Evolutionary conservation across 106 monocot species (phyloP), one percentile per base, ranked within the genome.

Genomic region (Dendrobium officinale): DNA sequence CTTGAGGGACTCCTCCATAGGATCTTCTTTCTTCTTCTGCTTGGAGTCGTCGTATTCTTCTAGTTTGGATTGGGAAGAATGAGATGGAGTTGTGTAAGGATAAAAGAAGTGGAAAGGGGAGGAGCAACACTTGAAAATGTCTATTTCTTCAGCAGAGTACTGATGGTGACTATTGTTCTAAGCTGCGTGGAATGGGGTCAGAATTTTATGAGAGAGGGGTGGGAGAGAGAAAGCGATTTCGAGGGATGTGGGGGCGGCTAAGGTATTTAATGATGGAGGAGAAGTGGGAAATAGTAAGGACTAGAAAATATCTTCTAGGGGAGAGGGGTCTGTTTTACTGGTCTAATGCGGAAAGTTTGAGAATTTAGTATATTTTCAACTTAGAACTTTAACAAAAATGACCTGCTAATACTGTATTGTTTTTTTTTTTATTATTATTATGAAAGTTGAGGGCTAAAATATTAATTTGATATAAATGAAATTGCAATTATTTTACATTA

Each of bases 131-230:
- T 19, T 42, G 37, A 70, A 37, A 37, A 37, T 72, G 74, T 42
- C 18, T 19, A 20, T 74, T 42, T 20, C 9, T 74, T 20, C 2
- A 20, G 74, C 74, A 6, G 16, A 20, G 43, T 20, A 70, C 42
- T 74, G 74, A 74, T 74, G 74, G 74, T 74, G 74, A 74, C 74
- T 74, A 44, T 20, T 74, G 74, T 74, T 74, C 43, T 74, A 19
- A 19, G 74, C 18, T 74, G 43, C 9, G 42, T 19, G 74, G 19
- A 74, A 74, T 17, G 74, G 74, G 74, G 41, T 74, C 74, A 74
- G 74, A 42, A 29, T 74, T 43, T 74, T 70, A 70, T 4, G 37
- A 70, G 70, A 37, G 33, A 70, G 70, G 42, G 42, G 72, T 5
- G 40, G 4, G 72, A 6, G 15, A 16, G 72, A 42, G 29, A 33